Evolutionary conservation across 2,329 filamentous ascomycete genomes (phyloP).

Genomic region (Alternaria rosae): DNA sequence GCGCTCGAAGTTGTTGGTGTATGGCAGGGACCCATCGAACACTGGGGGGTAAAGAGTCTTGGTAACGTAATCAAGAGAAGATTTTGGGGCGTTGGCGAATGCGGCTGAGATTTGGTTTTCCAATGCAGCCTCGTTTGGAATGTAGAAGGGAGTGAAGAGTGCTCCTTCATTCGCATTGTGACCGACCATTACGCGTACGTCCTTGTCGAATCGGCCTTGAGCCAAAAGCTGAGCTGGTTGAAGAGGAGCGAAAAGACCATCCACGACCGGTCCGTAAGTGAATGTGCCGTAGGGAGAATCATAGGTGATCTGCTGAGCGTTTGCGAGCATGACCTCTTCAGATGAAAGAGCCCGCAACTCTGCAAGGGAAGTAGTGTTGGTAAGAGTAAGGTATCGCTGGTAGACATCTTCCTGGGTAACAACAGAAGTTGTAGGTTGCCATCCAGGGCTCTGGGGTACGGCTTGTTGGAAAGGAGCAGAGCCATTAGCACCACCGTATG

Average conservation of each 20-base stretch:
- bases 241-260: slow-evolving; percentile 43
- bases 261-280: slow-evolving; percentile 45
- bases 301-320: slow-evolving; percentile 38
- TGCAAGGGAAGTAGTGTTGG: slow-evolving; percentile 44
- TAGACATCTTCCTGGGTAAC: slow-evolving; percentile 41
- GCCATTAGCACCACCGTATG: slow-evolving; percentile 51
- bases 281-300: slow-evolving; percentile 45
- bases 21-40: slow-evolving; percentile 57
- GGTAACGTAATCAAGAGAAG: slow-evolving; percentile 52
- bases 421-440: slow-evolving; percentile 37
- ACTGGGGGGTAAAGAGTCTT: slow-evolving; percentile 59
- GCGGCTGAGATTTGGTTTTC: slow-evolving; percentile 27
- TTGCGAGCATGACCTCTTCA: slow-evolving; percentile 46
- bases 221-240: slow-evolving; percentile 47
- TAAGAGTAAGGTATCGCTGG: slow-evolving; percentile 39
- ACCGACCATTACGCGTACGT: slow-evolving; percentile 46
- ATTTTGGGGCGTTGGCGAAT: slow-evolving; percentile 42
- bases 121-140: slow-evolving; percentile 44
- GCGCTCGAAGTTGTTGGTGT: slow-evolving; percentile 56
- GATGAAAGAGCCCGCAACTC: slow-evolving; percentile 43
- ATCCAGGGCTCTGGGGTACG: slow-evolving; percentile 52
- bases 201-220: slow-evolving; percentile 48
- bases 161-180: slow-evolving; percentile 58
- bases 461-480: slow-evolving; percentile 49
- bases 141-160: slow-evolving; percentile 53